Evolutionary conservation across 257 asterid genomes (phyloP).

Genomic region (Salvia rosmarinus): DNA sequence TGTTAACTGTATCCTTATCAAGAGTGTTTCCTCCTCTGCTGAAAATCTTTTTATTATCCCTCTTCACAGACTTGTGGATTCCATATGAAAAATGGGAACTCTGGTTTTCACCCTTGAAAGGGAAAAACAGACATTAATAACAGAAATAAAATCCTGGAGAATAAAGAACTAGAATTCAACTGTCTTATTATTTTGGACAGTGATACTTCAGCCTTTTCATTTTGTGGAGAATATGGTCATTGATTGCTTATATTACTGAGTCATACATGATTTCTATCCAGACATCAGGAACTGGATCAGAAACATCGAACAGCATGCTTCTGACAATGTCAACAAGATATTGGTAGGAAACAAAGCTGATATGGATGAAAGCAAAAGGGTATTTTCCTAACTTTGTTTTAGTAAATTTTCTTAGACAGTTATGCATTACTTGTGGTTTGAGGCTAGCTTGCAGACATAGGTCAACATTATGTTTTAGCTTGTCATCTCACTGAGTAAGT

Average conservation of each 20-base stretch:
- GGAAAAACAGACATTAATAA: slow-evolving; percentile 9
- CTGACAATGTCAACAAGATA: slow-evolving; percentile 67
- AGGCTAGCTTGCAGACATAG: slow-evolving; percentile 7
- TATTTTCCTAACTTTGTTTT: slow-evolving; percentile 17
- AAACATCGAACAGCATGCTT: slow-evolving; percentile 68
- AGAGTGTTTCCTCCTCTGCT: neutral
- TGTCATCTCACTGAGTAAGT: slow-evolving; percentile 12
- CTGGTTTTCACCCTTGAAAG: slow-evolving; percentile 18
- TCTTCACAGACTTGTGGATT: neutral
- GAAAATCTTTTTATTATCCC: slow-evolving; percentile 7
- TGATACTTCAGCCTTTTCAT: slow-evolving; percentile 8
- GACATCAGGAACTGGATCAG: slow-evolving; percentile 70
- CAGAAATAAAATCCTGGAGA: slow-evolving; percentile 5
- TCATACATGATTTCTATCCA: slow-evolving; percentile 31
- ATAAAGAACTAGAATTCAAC: neutral
- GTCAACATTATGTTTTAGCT: slow-evolving; percentile 13
- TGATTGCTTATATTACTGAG: slow-evolving; percentile 24
- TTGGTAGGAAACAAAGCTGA: slow-evolving; percentile 72
- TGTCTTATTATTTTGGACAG: slow-evolving; percentile 4
- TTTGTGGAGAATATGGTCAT: neutral
- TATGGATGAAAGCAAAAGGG: slow-evolving; percentile 77
- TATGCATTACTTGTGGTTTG: neutral
- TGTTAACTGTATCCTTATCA: neutral
- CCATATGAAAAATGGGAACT: slow-evolving; percentile 22
- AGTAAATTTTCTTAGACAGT: neutral